A percentile compares a stretch with the other conserved stretches of the same genome.
Evolutionary conservation across 2,329 filamentous ascomycete genomes (phyloP).

Genomic region (Claviceps sorghi): DNA sequence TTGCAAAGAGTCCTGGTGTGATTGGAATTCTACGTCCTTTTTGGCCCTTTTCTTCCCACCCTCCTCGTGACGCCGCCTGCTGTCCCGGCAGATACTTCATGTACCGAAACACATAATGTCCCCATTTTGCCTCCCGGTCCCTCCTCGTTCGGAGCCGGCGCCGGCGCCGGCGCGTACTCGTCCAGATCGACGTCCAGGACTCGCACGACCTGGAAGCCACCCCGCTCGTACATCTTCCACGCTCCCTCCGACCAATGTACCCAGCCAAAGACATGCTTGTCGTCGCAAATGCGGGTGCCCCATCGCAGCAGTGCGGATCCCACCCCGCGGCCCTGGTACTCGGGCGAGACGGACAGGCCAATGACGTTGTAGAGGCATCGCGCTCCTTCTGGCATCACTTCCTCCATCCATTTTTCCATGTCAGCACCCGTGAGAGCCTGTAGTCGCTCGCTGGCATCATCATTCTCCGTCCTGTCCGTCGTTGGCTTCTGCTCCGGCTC

Average conservation of each 20-base stretch:
- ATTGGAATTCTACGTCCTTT: neutral
- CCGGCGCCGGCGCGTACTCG: conserved; percentile 14
- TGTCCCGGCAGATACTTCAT: conserved; percentile 11
- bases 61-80: neutral
- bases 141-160: conserved; percentile 11
- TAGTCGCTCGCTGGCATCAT: conserved; percentile 14
- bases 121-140: conserved; percentile 15
- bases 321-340: conserved; percentile 16
- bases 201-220: conserved; percentile 16
- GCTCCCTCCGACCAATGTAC: conserved; percentile 20
- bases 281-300: conserved; percentile 18
- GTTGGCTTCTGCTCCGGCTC: neutral
- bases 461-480: conserved; percentile 8
- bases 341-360: conserved; percentile 17
- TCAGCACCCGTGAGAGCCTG: conserved; percentile 16
- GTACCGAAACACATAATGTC: conserved; percentile 20
- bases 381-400: conserved; percentile 18
- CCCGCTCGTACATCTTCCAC: conserved; percentile 16
- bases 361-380: conserved; percentile 20
- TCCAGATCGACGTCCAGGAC: conserved; percentile 18
- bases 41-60: neutral
- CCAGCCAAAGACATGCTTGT: conserved; percentile 17
- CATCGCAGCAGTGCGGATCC: conserved; percentile 18
- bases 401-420: conserved; percentile 16
- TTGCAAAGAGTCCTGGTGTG: too few species aligned